Evolutionary conservation across 306 rosid genomes (phyloP).

Genomic region (Elaeagnus macrophylla): DNA sequence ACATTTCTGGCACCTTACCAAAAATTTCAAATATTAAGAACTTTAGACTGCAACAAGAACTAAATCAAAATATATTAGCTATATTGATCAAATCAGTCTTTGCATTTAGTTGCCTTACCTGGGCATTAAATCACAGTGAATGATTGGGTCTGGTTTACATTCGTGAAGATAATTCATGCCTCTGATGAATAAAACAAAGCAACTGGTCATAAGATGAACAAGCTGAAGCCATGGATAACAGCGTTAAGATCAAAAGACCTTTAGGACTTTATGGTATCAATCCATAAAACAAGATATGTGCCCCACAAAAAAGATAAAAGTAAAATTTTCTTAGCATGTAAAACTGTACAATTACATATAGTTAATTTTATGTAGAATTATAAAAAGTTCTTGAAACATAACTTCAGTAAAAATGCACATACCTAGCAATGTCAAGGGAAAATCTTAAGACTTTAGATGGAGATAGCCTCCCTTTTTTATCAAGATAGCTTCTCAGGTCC

Average conservation of each 20-base stretch:
- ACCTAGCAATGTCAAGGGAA: conserved; percentile 91
- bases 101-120: conserved; percentile 81
- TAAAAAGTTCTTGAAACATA: conserved; percentile 5
- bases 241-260: background rate
- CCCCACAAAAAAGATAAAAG: background rate
- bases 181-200: conserved; percentile 51
- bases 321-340: background rate
- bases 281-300: too few relatives aligned
- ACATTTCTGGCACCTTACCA: conserved; percentile 99
- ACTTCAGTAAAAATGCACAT: conserved; percentile 32
- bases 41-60: conserved; percentile 33
- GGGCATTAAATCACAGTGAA: conserved; percentile 97
- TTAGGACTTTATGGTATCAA: too few relatives aligned
- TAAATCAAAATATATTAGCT: conserved; percentile 17
- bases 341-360: background rate
- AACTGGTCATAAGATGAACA: conserved; percentile 23
- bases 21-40: conserved; percentile 74
- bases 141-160: conserved; percentile 92
- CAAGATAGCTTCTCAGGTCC: conserved; percentile 75
- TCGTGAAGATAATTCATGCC: conserved; percentile 99
- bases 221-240: conserved; percentile 12
- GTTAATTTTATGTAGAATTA: background rate
- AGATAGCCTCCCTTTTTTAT: conserved; percentile 85
- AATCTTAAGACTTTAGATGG: conserved; percentile 79
- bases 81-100: conserved; percentile 28